phyloP scores from a whole-genome alignment of 441 rosid genomes.

The Breynia disticha region DNA sequence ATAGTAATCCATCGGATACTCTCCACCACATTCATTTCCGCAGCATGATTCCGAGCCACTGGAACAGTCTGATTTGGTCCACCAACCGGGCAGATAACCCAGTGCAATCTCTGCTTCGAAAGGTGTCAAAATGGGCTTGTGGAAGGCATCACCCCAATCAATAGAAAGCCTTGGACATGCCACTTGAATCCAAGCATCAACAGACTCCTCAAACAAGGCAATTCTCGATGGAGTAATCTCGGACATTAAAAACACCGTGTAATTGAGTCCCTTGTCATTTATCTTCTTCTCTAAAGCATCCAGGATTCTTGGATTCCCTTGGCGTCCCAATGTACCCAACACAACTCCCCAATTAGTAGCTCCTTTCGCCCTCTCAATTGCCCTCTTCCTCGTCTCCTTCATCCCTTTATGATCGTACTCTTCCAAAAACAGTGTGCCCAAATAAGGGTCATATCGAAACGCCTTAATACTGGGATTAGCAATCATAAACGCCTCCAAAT shows the following conservation, averaged over 20 bases:
- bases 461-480: constrained; percentile 72
- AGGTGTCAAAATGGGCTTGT: constrained; percentile 72
- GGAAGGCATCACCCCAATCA: constrained; percentile 95
- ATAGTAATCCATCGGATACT: constrained; percentile 92
- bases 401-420: constrained; percentile 93
- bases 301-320: constrained; percentile 78
- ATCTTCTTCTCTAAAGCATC: constrained; percentile 73
- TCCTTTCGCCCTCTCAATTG: constrained; percentile 34
- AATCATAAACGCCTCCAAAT: constrained; percentile 88
- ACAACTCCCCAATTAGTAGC: constrained; percentile 70
- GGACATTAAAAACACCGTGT: constrained; percentile 66
- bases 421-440: constrained; percentile 74
- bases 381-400: constrained; percentile 67
- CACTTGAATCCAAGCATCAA: constrained; percentile 92
- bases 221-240: constrained; percentile 72
- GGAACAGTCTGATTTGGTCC: constrained; percentile 47
- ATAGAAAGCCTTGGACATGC: constrained; percentile 91
- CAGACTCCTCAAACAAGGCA: constrained; percentile 67
- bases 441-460: constrained; percentile 76
- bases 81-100: constrained; percentile 69
- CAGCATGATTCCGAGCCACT: constrained; percentile 17
- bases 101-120: constrained; percentile 90
- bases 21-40: constrained; percentile 30
- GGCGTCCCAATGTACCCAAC: constrained; percentile 90
- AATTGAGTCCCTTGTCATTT: constrained; percentile 53